Base-by-base conservation (phyloP, 2,329 filamentous ascomycete species). In the Daldinia sp. region DNA sequence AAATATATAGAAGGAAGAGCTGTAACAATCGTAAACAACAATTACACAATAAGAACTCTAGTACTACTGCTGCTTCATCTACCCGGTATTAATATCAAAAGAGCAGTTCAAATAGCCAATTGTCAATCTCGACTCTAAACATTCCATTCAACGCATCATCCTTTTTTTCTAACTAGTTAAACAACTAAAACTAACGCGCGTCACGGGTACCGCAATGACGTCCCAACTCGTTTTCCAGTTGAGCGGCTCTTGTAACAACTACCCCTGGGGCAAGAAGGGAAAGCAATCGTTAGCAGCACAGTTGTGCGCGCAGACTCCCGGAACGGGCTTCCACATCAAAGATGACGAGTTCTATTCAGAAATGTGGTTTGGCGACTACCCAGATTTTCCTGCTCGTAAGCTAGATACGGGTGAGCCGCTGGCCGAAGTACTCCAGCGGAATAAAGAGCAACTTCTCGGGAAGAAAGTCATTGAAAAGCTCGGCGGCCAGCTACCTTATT, bases 341-440 rank as follows among this genome's bases (percentile, higher is more conserved):
- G 86, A 92, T 61, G 82, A 85, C 64, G 84, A 88, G 72, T 79
- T 82, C 6, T 94, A 94, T 75, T 84, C 84, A 0, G 84, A 86
- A 85, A 88, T 91, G 85, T 93, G 91, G 91, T 91, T 93, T 82
- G 91, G 90, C 3, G 93, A 92, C 50, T 93, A 94, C 75, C 90
- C 91, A 0, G 88, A 88, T 42, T 86, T 90, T 28, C 91, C 91
- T 0, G 91, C 89, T 1, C 87, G 88, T 60, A 82, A 92, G 1
- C 80, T 91, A 15, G 81, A 83, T 23, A 90, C 87, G 0, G 89
- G 88, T 30, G 87, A 93, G 76, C 82, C 86, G 30, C 85, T 94
- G 1, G 85, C 88, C 69, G 85, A 91, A 23, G 86, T 92, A 15
- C 80, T 94, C 35, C 85, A 91, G 70, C 81, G 81, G 61, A 83